Percentiles rank a stretch among this genome's conserved stretches.
phyloP scores from a whole-genome alignment of 2,329 filamentous ascomycete genomes.

The Alternaria tenuissima region DNA sequence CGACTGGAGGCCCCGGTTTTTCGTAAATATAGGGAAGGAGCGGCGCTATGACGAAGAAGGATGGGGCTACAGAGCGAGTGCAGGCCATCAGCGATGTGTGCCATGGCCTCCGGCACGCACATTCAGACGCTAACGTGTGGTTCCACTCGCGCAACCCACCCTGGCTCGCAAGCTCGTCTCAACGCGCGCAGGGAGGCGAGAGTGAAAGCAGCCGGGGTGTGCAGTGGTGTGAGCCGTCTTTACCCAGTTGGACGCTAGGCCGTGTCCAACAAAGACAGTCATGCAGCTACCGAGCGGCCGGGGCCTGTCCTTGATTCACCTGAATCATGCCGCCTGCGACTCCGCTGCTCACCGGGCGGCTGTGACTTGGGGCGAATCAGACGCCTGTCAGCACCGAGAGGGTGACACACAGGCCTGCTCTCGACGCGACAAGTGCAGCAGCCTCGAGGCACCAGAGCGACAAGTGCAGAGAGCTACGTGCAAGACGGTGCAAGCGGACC shows the following conservation, averaged over 20 bases:
- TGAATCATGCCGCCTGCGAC: conserved; percentile 33
- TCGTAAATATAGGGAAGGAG: conserved; percentile 51
- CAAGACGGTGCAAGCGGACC: conserved; percentile 9
- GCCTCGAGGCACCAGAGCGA: conserved; percentile 31
- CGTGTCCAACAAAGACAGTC: conserved; percentile 28
- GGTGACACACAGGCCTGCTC: conserved; percentile 38
- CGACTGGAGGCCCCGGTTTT: conserved; percentile 36
- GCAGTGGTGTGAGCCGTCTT: conserved; percentile 27
- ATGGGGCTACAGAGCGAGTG: conserved; percentile 42
- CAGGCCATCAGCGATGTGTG: conserved; percentile 40
- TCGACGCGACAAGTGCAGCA: conserved; percentile 43
- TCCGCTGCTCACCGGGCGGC: conserved; percentile 37
- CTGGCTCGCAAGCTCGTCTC: conserved; percentile 21
- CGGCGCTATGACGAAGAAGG: conserved; percentile 50
- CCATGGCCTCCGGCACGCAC: conserved; percentile 36
- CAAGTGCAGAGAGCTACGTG: neutral
- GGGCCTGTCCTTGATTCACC: conserved; percentile 36
- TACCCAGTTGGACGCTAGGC: conserved; percentile 25
- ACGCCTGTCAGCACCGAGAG: conserved; percentile 20
- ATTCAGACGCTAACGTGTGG: conserved; percentile 30
- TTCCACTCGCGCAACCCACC: conserved; percentile 34
- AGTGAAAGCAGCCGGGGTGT: conserved; percentile 29
- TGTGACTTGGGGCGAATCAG: conserved; percentile 32
- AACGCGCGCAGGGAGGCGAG: conserved; percentile 37
- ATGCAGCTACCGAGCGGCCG: conserved; percentile 33